phyloP scores from a whole-genome alignment of 2,329 filamentous ascomycete genomes.

The Dendryphion nanum region DNA sequence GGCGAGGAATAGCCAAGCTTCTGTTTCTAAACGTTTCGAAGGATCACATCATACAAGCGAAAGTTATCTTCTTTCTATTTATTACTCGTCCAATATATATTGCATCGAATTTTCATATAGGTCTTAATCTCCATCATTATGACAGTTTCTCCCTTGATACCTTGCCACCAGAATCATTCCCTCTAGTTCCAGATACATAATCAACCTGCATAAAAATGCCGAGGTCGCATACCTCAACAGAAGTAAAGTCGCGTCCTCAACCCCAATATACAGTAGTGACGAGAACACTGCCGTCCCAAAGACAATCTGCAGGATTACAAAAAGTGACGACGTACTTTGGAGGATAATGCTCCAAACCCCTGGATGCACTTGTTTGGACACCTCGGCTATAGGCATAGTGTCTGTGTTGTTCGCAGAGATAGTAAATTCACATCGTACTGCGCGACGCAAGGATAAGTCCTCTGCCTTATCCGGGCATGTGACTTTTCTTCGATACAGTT shows the following conservation, averaged over 20 bases:
- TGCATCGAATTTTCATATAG: too few species aligned
- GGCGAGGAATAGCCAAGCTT: too few species aligned
- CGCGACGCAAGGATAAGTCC: background rate
- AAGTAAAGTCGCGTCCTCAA: background rate
- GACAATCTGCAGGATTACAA: background rate
- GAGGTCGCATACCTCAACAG: background rate
- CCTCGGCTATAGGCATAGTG: background rate
- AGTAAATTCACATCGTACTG: background rate
- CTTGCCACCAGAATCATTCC: background rate
- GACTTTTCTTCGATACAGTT: background rate
- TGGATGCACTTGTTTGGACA: background rate
- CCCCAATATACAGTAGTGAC: constrained; percentile 1
- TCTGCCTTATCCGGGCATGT: background rate
- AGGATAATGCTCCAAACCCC: background rate
- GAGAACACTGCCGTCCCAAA: background rate
- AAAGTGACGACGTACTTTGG: background rate
- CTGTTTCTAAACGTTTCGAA: too few species aligned
- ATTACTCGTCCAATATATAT: too few species aligned
- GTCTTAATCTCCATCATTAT: too few species aligned
- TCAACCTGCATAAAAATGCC: background rate
- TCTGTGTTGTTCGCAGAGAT: background rate
- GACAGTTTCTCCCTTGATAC: background rate
- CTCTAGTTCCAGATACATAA: background rate
- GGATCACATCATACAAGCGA: too few species aligned
- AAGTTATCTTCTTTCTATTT: too few species aligned